Base-by-base conservation (phyloP, 352 stramenopile species). In the Phytopythium helicoides region DNA sequence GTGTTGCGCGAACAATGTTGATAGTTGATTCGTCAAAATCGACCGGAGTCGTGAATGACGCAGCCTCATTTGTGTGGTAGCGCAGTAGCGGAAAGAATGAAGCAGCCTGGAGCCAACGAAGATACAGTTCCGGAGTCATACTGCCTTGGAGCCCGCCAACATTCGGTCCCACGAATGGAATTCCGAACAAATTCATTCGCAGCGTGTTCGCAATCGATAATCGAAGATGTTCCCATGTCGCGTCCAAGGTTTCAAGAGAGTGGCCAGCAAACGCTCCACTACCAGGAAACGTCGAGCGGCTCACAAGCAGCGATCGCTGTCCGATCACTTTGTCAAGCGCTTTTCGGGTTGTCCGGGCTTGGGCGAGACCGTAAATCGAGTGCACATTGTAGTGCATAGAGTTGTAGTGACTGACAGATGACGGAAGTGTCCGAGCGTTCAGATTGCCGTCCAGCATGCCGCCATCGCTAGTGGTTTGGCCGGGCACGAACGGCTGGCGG, bases 371-470 rank as follows among this genome's bases (percentile, higher is more conserved):
- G 42, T 95, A 95, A 0, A 96, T 34, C 16, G 82, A 92, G 54
- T 96, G 87, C 0, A 94, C 38, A 45, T 96, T 93, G 65, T 95
- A 96, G 51, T 96, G 78, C 16, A 92, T 67, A 9, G 83, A 88
- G 1, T 47, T 67, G 56, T 79, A 47, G 26, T 95, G 84, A 1
- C 89, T 63, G 15, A 75, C 61, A 12, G 77, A 81, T 69, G 94
- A 87, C 0, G 86, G 77, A 19, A 95, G 61, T 1, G 87, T 95
- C 28, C 61, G 84, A 8, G 76, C 71, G 59, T 93, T 90, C 47
- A 94, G 33, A 53, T 94, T 94, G 0, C 83, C 83, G 19, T 85
- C 66, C 66, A 16, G 70, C 73, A 8, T 47, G 48, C 12, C 41
- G n/a, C 26, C 51, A 36, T 6, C 66, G 2, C 34, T 7, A 2